Conservation (phyloP, 495 filamentous ascomycete genomes). For the Podospora appendiculata region DNA sequence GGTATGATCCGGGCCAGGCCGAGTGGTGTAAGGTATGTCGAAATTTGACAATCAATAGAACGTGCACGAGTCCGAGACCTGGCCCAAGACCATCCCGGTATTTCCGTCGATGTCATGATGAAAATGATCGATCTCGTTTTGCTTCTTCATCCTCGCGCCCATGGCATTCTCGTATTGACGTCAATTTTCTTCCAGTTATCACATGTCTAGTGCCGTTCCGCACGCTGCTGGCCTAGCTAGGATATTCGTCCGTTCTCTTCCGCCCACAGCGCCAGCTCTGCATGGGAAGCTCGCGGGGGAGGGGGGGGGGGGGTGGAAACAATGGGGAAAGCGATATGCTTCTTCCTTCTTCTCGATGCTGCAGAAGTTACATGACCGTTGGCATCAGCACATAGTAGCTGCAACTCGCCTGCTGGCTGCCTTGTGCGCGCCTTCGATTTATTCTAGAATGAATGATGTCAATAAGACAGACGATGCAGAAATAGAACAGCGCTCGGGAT, state of each 20-base stretch:
- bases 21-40: too few relatives aligned
- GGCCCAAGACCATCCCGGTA: too few relatives aligned
- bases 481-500: neutral
- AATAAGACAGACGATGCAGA: neutral
- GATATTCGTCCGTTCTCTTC: neutral
- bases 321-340: neutral
- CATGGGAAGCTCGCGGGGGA: neutral
- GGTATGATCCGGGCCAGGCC: neutral
- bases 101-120: neutral
- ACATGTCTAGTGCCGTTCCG: neutral
- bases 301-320: neutral
- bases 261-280: neutral
- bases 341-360: neutral
- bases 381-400: neutral
- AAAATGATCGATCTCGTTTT: neutral
- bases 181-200: neutral
- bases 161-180: neutral
- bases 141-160: neutral
- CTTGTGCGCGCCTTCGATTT: neutral
- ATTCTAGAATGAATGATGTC: neutral
- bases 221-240: neutral
- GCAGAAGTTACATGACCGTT: neutral
- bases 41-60: too few relatives aligned
- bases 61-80: too few relatives aligned
- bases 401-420: neutral